Percentiles rank a stretch among this genome's conserved stretches.
These are phyloP conservation scores for Sporothrix sp. DNA, from an alignment of 2,329 filamentous ascomycete genomes.

Conservation along the genomic window DNA sequence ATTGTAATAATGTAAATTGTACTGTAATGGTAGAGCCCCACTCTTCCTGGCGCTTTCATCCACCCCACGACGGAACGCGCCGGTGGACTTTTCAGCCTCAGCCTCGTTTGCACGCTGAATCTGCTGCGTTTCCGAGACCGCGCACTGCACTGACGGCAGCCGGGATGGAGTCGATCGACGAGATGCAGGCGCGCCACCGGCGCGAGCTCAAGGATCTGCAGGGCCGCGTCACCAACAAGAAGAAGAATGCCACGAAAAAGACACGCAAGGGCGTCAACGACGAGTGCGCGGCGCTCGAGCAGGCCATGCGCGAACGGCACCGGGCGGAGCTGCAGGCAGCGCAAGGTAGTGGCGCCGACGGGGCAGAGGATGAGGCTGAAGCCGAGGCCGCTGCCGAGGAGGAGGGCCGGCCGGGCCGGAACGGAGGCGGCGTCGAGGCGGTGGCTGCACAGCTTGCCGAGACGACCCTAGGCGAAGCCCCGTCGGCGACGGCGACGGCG, in stretches of 20 bases:
- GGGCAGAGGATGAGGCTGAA: conserved; percentile 12
- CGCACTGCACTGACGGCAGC: no score
- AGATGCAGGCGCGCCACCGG: conserved; percentile 68
- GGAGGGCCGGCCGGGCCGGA: conserved; percentile 18
- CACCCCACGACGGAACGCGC: no score
- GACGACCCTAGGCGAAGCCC: conserved; percentile 17
- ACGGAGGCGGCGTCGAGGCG: conserved; percentile 4
- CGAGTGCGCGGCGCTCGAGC: conserved; percentile 64
- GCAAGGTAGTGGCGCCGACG: conserved; percentile 20
- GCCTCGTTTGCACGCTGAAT: no score
- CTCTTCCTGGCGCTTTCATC: no score
- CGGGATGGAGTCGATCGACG: conserved; percentile 59
- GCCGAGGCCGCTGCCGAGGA: conserved; percentile 17
- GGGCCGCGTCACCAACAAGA: conserved; percentile 80
- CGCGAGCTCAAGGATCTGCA: conserved; percentile 85
- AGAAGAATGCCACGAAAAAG: conserved; percentile 92
- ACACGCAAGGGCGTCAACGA: conserved; percentile 64
- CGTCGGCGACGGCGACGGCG: conserved; percentile 7
- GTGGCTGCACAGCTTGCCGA: conserved; percentile 9
- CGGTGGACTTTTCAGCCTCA: not conserved
- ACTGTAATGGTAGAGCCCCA: no score
- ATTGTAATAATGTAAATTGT: no score
- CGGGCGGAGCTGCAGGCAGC: conserved; percentile 46
- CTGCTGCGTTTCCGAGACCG: no score
- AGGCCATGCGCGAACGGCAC: conserved; percentile 56